Percentiles rank a stretch among this genome's conserved stretches.
Conservation (phyloP, 2,329 filamentous ascomycete species). For the Paecilomyces dactylethromorphus region DNA sequence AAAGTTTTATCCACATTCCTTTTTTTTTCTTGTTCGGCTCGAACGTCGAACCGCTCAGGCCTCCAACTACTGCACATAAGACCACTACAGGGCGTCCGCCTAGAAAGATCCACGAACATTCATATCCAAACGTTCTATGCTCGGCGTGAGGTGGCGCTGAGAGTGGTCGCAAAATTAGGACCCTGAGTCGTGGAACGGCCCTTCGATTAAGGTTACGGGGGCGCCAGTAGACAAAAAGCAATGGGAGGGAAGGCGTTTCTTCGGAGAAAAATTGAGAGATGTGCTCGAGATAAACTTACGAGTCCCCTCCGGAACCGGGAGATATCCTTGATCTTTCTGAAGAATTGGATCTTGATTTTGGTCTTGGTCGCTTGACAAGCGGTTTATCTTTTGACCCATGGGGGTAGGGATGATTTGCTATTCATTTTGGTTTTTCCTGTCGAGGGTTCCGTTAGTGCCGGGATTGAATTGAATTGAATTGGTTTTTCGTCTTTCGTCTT, state of each 20-base stretch:
- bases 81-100: not conserved
- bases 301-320: not conserved
- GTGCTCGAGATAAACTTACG: not conserved
- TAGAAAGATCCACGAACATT: not conserved
- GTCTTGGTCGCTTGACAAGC: not conserved
- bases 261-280: not conserved
- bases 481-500: not conserved
- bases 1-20: not conserved
- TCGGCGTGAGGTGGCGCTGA: not conserved
- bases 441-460: not conserved
- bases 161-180: not conserved
- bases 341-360: not conserved
- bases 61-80: not conserved
- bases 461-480: not conserved
- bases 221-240: not conserved
- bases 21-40: not conserved
- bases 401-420: no score
- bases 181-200: not conserved
- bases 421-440: no score
- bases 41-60: not conserved
- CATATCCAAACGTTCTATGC: not conserved
- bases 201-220: not conserved
- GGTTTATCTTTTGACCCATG: no score
- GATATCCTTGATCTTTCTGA: not conserved
- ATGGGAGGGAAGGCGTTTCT: no score